A percentile compares a stretch with the other conserved stretches of the same genome.
Evolutionary conservation across 805 yeast species (phyloP).

Genomic region (Barnettozyma sucrosica): DNA sequence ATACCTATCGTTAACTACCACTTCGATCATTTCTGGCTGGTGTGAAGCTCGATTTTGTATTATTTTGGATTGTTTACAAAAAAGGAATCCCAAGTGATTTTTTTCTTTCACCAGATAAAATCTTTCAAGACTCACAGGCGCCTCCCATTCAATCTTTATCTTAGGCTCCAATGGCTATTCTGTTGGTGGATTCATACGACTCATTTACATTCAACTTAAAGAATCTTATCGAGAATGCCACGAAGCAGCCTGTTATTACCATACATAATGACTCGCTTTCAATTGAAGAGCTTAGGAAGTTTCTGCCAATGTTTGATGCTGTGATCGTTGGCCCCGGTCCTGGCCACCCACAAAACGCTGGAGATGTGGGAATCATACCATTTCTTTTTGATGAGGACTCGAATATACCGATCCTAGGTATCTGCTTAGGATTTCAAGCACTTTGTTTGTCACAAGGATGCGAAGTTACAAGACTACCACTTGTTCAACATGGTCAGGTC

Average conservation of each 20-base stretch:
- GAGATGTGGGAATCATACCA: conserved; percentile 71
- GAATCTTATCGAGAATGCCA: conserved; percentile 49
- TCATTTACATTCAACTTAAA: conserved; percentile 85
- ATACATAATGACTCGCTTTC: conserved; percentile 33
- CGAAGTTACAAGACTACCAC: conserved; percentile 42
- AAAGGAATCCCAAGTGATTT: background rate
- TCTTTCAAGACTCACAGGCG: background rate
- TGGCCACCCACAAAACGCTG: conserved; percentile 64
- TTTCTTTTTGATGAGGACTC: conserved; percentile 38
- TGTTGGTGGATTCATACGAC: conserved; percentile 88
- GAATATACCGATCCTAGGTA: conserved; percentile 71
- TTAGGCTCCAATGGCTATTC: conserved; percentile 37
- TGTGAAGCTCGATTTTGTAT: too few species aligned
- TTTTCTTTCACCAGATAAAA: background rate
- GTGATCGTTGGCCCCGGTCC: conserved; percentile 96
- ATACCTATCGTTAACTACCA: conserved; percentile 60
- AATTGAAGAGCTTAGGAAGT: conserved; percentile 32
- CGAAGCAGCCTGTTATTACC: conserved; percentile 33
- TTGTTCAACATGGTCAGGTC: conserved; percentile 83
- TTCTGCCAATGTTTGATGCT: conserved; percentile 57
- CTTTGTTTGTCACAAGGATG: conserved; percentile 62
- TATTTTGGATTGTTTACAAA: too few species aligned
- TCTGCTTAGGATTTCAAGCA: conserved; percentile 90
- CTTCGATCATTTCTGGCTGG: conserved; percentile 52
- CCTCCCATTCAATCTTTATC: background rate